Evolutionary conservation across 1,139 yeast genomes (phyloP).

Genomic region (Pichia sp.): DNA sequence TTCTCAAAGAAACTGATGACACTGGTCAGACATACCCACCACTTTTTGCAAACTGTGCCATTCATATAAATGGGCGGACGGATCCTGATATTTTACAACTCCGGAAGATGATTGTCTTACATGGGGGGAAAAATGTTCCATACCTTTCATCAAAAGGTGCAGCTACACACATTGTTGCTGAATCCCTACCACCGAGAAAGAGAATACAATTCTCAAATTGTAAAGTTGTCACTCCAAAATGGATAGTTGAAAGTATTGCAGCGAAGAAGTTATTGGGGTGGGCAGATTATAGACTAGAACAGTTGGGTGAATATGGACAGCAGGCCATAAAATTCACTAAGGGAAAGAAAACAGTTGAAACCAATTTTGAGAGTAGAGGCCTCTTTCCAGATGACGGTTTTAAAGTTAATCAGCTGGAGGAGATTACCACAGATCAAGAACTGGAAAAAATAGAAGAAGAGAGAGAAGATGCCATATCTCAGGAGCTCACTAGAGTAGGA

Average conservation of each 20-base stretch:
- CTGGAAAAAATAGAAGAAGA: conserved; percentile 14
- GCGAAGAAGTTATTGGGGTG: conserved; percentile 54
- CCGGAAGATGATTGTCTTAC: conserved; percentile 62
- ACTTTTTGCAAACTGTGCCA: conserved; percentile 58
- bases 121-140: conserved; percentile 79
- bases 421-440: background rate
- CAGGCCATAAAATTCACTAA: conserved; percentile 3
- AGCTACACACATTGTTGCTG: conserved; percentile 84
- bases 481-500: conserved; percentile 21
- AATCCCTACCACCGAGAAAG: conserved; percentile 73
- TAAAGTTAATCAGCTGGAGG: too few relatives aligned
- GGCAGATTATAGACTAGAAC: conserved; percentile 55
- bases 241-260: conserved; percentile 70
- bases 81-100: conserved; percentile 69
- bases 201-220: conserved; percentile 58
- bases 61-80: conserved; percentile 86
- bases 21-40: conserved; percentile 27
- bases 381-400: too few relatives aligned
- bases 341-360: background rate
- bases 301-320: conserved; percentile 20
- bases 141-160: conserved; percentile 64
- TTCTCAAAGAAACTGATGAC: conserved; percentile 38
- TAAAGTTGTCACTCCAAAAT: conserved; percentile 74
- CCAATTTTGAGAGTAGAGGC: too few relatives aligned
- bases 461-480: conserved; percentile 9